These are phyloP conservation scores for Globisporangium echinulatum DNA, from an alignment of 352 stramenopile species.

Conservation along the genomic window DNA sequence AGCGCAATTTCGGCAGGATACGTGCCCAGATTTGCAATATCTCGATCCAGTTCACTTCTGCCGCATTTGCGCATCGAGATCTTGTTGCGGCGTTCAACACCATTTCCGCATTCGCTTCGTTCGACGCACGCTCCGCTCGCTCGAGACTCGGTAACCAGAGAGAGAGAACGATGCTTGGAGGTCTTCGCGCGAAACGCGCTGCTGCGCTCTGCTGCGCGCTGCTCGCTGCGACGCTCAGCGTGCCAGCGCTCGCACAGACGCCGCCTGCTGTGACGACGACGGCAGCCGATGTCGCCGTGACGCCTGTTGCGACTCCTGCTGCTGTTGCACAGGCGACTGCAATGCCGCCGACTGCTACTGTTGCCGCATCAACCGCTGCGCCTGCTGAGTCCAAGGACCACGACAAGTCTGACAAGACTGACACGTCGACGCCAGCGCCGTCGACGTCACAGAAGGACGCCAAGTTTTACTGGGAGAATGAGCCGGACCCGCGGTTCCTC, in stretches of 20 bases:
- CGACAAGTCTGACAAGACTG: background rate
- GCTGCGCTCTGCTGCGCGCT: slow-evolving; percentile 9
- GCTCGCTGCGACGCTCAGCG: slow-evolving; percentile 7
- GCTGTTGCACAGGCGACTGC: background rate
- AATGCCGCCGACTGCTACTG: background rate
- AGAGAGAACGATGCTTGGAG: slow-evolving; percentile 8
- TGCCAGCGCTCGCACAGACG: slow-evolving; percentile 4
- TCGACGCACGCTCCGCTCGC: background rate
- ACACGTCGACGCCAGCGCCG: background rate
- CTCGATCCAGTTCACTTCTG: too few species aligned
- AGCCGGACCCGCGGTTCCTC: slow-evolving; percentile 37
- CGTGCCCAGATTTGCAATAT: too few species aligned
- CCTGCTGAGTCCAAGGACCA: background rate
- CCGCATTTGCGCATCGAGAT: background rate
- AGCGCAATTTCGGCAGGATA: too few species aligned
- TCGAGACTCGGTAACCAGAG: background rate
- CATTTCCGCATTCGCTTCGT: slow-evolving; percentile 11
- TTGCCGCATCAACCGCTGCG: background rate
- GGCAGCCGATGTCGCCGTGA: background rate
- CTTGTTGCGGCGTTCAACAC: background rate
- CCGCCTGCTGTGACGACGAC: background rate
- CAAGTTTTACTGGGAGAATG: slow-evolving; percentile 67
- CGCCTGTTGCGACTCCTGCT: slow-evolving; percentile 1
- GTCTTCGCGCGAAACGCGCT: slow-evolving; percentile 4
- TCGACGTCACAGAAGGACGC: slow-evolving; percentile 18